Evolutionary conservation across 2,329 filamentous ascomycete genomes (phyloP).

Genomic region (Pestalotiopsis sp.): DNA sequence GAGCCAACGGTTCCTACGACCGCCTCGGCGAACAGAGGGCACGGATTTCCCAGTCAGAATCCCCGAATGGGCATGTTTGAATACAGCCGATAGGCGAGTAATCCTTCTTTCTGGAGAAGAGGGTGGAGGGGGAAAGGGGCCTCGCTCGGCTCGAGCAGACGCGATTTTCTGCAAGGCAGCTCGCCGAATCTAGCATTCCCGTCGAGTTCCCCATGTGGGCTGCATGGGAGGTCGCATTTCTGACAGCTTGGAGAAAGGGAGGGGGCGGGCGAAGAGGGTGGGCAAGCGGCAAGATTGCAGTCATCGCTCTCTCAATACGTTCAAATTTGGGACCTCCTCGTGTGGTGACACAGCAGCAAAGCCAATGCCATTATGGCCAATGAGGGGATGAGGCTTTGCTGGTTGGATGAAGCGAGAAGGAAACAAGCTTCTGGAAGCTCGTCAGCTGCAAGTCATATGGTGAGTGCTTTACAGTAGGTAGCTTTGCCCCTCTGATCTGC

Average conservation of each 20-base stretch:
- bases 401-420: too few species aligned
- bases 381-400: too few species aligned
- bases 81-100: too few species aligned
- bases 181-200: constrained; percentile 12
- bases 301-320: not conserved
- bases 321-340: not conserved
- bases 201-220: not conserved
- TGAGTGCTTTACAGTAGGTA: not conserved
- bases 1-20: not conserved
- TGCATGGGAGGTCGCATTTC: not conserved
- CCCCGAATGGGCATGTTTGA: not conserved
- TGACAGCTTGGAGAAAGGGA: not conserved
- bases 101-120: not conserved
- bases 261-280: not conserved
- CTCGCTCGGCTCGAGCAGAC: not conserved
- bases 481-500: not conserved
- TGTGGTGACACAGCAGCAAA: not conserved
- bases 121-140: not conserved
- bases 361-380: too few species aligned
- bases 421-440: not conserved
- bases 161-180: not conserved
- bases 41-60: not conserved
- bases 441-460: not conserved
- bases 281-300: not conserved
- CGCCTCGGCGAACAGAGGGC: not conserved